Evolutionary conservation across 2,329 filamentous ascomycete species (phyloP).

Genomic region (Apiospora hydei): DNA sequence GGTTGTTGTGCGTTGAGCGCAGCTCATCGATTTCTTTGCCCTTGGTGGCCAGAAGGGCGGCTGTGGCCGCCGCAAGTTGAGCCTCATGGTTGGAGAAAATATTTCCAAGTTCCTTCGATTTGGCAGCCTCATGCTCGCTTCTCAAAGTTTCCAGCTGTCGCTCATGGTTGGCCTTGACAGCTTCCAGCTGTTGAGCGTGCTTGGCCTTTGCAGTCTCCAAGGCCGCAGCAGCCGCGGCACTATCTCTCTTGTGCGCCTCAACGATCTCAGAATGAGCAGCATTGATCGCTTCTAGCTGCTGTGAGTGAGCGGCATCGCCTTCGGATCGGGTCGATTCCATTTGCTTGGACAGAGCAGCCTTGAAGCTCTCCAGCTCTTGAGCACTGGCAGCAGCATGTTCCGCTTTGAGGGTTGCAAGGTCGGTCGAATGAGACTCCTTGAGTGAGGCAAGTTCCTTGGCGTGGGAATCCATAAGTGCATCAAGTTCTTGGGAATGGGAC

Average conservation of each 20-base stretch:
- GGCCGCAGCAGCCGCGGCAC: slow-evolving; percentile 28
- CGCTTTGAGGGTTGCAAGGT: slow-evolving; percentile 39
- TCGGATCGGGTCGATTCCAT: slow-evolving; percentile 41
- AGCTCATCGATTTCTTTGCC: slow-evolving; percentile 39
- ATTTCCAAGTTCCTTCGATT: slow-evolving; percentile 30
- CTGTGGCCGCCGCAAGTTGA: slow-evolving; percentile 29
- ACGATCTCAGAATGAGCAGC: slow-evolving; percentile 41
- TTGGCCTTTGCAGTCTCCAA: slow-evolving; percentile 27
- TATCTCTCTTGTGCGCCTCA: slow-evolving; percentile 42
- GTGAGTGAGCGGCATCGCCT: slow-evolving; percentile 30
- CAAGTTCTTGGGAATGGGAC: slow-evolving; percentile 40
- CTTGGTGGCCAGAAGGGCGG: slow-evolving; percentile 27
- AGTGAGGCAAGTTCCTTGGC: slow-evolving; percentile 39
- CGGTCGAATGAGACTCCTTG: slow-evolving; percentile 38
- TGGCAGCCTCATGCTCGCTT: slow-evolving; percentile 24
- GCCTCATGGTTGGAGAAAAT: slow-evolving; percentile 26
- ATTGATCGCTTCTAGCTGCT: slow-evolving; percentile 31
- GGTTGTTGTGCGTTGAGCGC: slow-evolving; percentile 39
- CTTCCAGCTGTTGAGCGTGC: slow-evolving; percentile 26
- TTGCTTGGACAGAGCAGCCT: slow-evolving; percentile 42
- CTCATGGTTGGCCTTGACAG: slow-evolving; percentile 27
- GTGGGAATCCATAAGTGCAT: slow-evolving; percentile 32
- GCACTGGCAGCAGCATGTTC: slow-evolving; percentile 41
- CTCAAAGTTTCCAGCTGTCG: slow-evolving; percentile 26
- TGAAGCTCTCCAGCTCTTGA: slow-evolving; percentile 41